Evolutionary conservation across 1,284 basidiomycete species (phyloP).

Genomic region (Irpex lacteus): DNA sequence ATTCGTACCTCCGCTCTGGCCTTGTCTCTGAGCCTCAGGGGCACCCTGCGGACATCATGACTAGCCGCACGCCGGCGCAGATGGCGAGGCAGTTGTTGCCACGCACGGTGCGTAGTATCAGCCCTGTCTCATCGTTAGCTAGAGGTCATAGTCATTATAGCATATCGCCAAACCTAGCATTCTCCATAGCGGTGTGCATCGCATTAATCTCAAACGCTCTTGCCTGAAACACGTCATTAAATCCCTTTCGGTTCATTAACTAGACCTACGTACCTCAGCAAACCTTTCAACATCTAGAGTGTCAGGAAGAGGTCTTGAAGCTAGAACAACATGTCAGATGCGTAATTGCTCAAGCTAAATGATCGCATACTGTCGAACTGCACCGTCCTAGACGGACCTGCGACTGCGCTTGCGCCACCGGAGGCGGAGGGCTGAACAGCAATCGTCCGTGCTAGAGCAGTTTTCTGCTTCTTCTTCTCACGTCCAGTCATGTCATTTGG

Average conservation of each 20-base stretch:
- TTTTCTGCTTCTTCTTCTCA: constrained; percentile 68
- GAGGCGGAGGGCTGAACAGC: constrained; percentile 45
- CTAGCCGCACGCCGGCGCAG: constrained; percentile 88
- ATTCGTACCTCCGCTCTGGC: constrained; percentile 75
- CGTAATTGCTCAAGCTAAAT: neutral
- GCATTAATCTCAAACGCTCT: constrained; percentile 85
- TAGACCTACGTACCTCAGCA: constrained; percentile 58
- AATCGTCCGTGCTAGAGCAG: constrained; percentile 64
- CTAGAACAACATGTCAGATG: neutral
- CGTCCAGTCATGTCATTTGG: constrained; percentile 38
- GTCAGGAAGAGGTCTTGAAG: constrained; percentile 58
- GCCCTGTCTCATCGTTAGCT: constrained; percentile 19
- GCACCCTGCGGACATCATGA: constrained; percentile 90
- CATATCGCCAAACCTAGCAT: constrained; percentile 52
- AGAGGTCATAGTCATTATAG: neutral
- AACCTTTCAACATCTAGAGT: constrained; percentile 86
- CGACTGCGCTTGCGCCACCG: constrained; percentile 24
- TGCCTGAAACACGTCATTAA: constrained; percentile 44
- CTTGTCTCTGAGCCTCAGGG: constrained; percentile 72
- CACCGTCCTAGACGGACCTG: constrained; percentile 40
- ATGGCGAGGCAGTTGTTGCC: constrained; percentile 89
- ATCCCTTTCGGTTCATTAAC: neutral
- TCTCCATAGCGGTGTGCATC: constrained; percentile 83
- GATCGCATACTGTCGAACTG: constrained; percentile 38
- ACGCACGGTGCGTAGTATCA: constrained; percentile 75